phyloP scores from a whole-genome alignment of 1,284 basidiomycete species.

The Inonotus hispidus region DNA sequence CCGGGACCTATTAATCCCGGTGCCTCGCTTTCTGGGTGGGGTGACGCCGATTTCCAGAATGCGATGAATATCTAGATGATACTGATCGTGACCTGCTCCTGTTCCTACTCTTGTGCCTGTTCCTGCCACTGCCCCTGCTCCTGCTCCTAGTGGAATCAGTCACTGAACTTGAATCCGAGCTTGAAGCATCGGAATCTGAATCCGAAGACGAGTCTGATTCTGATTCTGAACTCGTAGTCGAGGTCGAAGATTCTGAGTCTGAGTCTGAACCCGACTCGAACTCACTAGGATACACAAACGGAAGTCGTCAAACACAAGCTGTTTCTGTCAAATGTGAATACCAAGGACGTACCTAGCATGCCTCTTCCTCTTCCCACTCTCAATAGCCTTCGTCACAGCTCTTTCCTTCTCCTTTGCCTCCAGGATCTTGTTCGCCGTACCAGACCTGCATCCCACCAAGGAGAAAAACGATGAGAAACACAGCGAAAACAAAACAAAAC shows the following conservation, averaged over 20 bases:
- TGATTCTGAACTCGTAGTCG: conserved; percentile 40
- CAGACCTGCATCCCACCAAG: conserved; percentile 45
- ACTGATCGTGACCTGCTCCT: background rate
- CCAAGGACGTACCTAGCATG: conserved; percentile 21
- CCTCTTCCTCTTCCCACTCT: conserved; percentile 41
- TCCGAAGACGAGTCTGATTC: conserved; percentile 36
- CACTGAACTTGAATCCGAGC: conserved; percentile 4
- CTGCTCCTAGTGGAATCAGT: too few relatives aligned
- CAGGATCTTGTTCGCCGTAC: conserved; percentile 68
- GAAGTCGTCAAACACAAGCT: background rate
- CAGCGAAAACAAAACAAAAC: too few relatives aligned
- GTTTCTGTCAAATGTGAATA: background rate
- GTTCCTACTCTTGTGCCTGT: too few relatives aligned
- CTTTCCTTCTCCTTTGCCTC: conserved; percentile 59
- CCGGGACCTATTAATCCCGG: background rate
- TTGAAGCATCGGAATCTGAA: conserved; percentile 34
- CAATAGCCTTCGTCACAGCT: conserved; percentile 29
- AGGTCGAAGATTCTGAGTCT: conserved; percentile 33
- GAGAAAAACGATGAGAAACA: too few relatives aligned
- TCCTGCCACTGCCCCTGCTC: too few relatives aligned
- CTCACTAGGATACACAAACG: conserved; percentile 24
- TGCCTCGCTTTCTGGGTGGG: background rate
- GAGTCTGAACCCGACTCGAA: too few relatives aligned
- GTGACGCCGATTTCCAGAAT: background rate
- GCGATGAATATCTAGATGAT: background rate